Evolutionary conservation across 1,139 yeast genomes (phyloP), one percentile per base, ranked within the genome.

Genomic region (Scheffersomyces cryptocercus): DNA sequence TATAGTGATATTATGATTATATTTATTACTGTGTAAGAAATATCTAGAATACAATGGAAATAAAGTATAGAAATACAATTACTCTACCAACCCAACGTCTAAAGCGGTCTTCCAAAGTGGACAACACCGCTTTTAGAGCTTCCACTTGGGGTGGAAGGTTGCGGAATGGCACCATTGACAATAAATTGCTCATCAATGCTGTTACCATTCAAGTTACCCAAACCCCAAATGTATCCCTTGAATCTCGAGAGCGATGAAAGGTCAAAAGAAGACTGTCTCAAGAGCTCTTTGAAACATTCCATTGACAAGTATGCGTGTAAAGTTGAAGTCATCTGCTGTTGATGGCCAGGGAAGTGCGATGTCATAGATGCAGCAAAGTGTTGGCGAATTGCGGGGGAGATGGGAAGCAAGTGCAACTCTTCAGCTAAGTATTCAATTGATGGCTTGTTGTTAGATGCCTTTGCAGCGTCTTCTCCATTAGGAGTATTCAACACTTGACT

Each of bases 271-370:
- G 77, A 56, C 49, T 68, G 73, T 55, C 75, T 68, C 47, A 76
- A 75, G 37, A 82, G 60, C 53, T 81, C 85, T 51, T 79, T 77
- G 51, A 79, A 79, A 44, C 84, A 78, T 51, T 81, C 76, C 71
- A 79, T 71, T 15, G 84, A 77, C 49, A 82, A 66, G 45, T 81
- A 71, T 37, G 86, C 82, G 52, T 73, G 77, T 49, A 74, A 64
- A 3, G 77, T 70, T 5, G 77, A 70, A 5, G 78, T 70, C 69
- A 73, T 68, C 50, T 70, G 78, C 48, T 64, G 69, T 47, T 64
- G 73, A 45, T 65, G 71, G 37, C 65, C 70, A 9, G 65, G 51
- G 42, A 57, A 65, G 44, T 60, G 69, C 14, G 58, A 55, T 33
- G 58, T 52, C 36, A 45, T 72, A 67, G 48, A 73, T 69, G 31